Percentiles rank a stretch among this genome's conserved stretches.
Conservation (phyloP, 306 rosid species). For the Medicago arabica region DNA sequence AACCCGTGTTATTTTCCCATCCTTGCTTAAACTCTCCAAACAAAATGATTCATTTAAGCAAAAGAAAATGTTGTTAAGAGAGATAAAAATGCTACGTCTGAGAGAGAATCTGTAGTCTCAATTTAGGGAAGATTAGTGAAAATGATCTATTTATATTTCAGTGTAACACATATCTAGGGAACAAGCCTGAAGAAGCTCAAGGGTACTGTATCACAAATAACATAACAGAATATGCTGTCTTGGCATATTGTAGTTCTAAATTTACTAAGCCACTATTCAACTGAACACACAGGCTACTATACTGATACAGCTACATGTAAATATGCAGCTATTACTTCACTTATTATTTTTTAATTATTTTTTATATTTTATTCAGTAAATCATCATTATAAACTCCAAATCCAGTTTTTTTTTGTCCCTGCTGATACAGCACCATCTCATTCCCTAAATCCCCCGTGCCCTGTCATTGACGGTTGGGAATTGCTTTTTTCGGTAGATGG, state of each 20-base stretch:
- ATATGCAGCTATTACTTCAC: not conserved
- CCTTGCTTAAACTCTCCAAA: not conserved
- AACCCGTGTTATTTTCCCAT: not conserved
- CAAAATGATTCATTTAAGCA: not conserved
- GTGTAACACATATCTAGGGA: not conserved
- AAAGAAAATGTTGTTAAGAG: not conserved
- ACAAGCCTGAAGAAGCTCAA: not conserved
- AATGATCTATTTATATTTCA: not conserved
- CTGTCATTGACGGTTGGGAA: not conserved
- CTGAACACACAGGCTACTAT: not conserved
- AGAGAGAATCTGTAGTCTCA: not conserved
- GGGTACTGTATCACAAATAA: not conserved
- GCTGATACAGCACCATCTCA: not conserved
- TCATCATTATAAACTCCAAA: not conserved
- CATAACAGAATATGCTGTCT: not conserved
- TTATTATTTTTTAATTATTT: not conserved
- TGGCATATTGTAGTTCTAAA: not conserved
- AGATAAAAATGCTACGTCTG: not conserved
- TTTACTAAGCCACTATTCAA: not conserved
- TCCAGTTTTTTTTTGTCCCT: not conserved
- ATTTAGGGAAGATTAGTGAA: not conserved
- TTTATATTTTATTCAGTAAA: not conserved
- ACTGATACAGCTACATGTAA: not conserved
- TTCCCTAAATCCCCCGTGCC: not conserved
- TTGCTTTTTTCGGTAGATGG: not conserved